phyloP scores from a whole-genome alignment of 257 asterid genomes.

The Parsonsia alboflavescens region DNA sequence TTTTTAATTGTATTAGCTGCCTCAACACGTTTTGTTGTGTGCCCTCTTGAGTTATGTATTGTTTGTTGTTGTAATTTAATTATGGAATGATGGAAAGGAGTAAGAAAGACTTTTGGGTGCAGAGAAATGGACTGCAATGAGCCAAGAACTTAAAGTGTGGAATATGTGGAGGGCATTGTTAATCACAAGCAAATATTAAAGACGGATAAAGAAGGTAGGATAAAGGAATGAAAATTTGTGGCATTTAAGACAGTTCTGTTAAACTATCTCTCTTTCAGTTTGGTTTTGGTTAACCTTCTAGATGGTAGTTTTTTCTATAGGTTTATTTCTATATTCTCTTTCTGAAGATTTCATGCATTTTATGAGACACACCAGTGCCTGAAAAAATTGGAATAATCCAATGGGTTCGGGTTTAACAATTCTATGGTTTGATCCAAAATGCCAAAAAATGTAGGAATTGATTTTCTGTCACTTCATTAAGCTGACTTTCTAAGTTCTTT shows the following conservation, averaged over 20 bases:
- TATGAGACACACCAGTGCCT: too few species aligned
- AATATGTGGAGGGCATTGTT: not conserved
- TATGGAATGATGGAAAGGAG: not conserved
- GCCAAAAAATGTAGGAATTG: not conserved
- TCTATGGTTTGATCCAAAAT: not conserved
- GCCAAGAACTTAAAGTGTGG: not conserved
- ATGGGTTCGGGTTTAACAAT: not conserved
- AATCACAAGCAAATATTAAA: not conserved
- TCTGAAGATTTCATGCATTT: not conserved
- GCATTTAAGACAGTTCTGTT: not conserved
- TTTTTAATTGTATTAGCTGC: not conserved
- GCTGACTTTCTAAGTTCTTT: not conserved
- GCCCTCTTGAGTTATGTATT: not conserved
- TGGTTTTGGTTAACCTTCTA: not conserved
- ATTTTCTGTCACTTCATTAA: not conserved
- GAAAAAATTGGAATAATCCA: not conserved
- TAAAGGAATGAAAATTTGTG: not conserved
- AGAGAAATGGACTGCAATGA: not conserved
- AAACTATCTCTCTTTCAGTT: too few species aligned
- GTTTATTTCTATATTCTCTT: not conserved
- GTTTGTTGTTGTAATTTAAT: not conserved
- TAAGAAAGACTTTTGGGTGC: not conserved
- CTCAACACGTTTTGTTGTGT: too few species aligned
- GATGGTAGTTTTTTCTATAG: too few species aligned
- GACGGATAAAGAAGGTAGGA: not conserved